Base-by-base conservation (phyloP, 257 asterid species). In the Pogostemon cablin region DNA sequence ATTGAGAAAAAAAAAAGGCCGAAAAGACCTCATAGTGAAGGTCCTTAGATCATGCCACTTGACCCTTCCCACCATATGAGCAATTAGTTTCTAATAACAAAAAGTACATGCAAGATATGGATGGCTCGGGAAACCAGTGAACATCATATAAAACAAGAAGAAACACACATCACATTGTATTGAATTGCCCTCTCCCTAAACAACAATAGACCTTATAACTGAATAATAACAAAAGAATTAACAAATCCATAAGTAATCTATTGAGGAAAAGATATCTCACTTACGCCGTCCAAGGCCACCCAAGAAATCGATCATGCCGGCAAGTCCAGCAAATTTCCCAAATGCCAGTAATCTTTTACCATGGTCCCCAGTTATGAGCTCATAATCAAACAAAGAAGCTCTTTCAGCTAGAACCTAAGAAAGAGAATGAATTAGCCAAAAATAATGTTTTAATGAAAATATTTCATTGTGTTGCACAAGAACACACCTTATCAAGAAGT, bases 281-380 rank as follows among this genome's bases (percentile, higher is more conserved):
- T 57, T 88, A 91, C 97, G 78, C 65, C 82, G 87, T 84, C 98
- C 97, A 40, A 93, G 77, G 76, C 99, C 97, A 75, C 74, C 77
- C 70, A 93, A 81, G 82, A 87, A 85, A 69, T 93, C 99, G 47
- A 93, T 67, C 91, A 91, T 85, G 80, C 96, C 99, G 43, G 97
- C 99, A 77, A 90, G 80, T 71, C 99, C 97, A 72, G 99, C 99
- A 74, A 93, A 93, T 72, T 73, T 89, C 59, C 97, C 99, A 32
- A 93, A 93, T 11, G 99, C 97, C 54, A 93, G 85, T 75, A 93
- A 72, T 75, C 99, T 83, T 76, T 86, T 86, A 74, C 96, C 98
- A 75, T 90, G 81, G 5, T 89, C 96, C 65, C 91, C 99, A 68
- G 87, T 86, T 39, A 93, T 93, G 74, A 93, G 98, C 84, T 93